These are phyloP conservation scores for Boletellus sp. DNA, from an alignment of 768 basidiomycete genomes.

Conservation along the genomic window DNA sequence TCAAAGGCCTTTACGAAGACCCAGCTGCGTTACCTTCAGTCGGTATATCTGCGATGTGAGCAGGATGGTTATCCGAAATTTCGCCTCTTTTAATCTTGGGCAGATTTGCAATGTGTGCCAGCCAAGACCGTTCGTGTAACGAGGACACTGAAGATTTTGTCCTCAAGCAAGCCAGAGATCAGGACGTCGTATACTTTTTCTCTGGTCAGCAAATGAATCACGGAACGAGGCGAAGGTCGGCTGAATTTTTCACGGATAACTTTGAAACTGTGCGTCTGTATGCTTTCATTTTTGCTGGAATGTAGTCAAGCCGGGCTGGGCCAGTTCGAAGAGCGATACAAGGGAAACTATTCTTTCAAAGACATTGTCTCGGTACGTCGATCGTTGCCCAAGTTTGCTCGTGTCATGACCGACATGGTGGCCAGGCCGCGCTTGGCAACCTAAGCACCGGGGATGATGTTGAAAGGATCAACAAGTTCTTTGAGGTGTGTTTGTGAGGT, in stretches of 20 bases:
- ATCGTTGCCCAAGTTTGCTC: neutral
- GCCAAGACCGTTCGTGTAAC: slow-evolving; percentile 54
- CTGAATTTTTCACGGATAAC: slow-evolving; percentile 64
- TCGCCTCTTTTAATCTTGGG: neutral
- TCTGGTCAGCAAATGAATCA: slow-evolving; percentile 54
- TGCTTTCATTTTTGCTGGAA: neutral
- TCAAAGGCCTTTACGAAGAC: slow-evolving; percentile 64
- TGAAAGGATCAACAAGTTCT: slow-evolving; percentile 62
- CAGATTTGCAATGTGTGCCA: slow-evolving; percentile 63
- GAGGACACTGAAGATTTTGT: slow-evolving; percentile 63
- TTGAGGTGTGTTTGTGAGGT: slow-evolving; percentile 49
- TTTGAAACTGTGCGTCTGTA: slow-evolving; percentile 52
- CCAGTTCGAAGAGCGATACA: slow-evolving; percentile 66
- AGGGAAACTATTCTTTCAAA: slow-evolving; percentile 60
- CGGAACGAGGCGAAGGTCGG: slow-evolving; percentile 48
- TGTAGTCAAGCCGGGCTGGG: neutral
- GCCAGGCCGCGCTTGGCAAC: slow-evolving; percentile 37
- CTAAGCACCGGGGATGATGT: slow-evolving; percentile 71
- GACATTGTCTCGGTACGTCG: slow-evolving; percentile 48
- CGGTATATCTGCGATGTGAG: slow-evolving; percentile 62
- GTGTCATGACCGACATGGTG: slow-evolving; percentile 8
- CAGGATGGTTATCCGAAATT: slow-evolving; percentile 2
- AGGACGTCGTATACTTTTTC: slow-evolving; percentile 67
- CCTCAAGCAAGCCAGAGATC: slow-evolving; percentile 47
- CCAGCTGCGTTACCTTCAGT: slow-evolving; percentile 72